phyloP scores from a whole-genome alignment of 208 protist genomes.

The Crithidia fasciculata region DNA sequence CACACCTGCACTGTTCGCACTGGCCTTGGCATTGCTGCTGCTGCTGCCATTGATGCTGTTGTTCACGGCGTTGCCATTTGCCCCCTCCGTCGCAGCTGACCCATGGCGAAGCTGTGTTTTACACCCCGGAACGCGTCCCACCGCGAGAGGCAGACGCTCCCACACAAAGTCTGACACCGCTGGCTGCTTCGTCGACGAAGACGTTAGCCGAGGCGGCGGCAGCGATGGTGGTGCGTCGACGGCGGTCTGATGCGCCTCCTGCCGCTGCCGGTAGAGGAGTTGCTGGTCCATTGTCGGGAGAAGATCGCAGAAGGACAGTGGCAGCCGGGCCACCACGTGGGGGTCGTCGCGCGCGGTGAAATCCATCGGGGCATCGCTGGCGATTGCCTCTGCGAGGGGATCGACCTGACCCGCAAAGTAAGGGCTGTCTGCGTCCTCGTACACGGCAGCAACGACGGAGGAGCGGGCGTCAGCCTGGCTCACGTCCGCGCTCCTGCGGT shows the following conservation, averaged over 20 bases:
- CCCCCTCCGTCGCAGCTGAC: neutral
- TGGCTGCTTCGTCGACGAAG: neutral
- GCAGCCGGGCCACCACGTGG: slow-evolving; percentile 24
- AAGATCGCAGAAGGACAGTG: slow-evolving; percentile 24
- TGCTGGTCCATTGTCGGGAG: slow-evolving; percentile 25
- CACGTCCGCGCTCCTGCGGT: too few relatives aligned
- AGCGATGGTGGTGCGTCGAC: neutral
- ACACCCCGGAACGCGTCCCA: slow-evolving; percentile 21
- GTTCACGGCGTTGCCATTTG: neutral
- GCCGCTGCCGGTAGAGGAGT: slow-evolving; percentile 29
- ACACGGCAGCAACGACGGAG: too few relatives aligned
- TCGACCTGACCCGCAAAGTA: neutral
- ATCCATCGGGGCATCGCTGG: slow-evolving; percentile 26
- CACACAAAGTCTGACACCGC: slow-evolving; percentile 23
- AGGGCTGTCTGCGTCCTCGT: neutral
- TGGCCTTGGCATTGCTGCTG: neutral
- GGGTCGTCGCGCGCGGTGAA: slow-evolving; percentile 34
- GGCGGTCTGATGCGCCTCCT: slow-evolving; percentile 21
- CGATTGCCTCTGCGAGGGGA: slow-evolving; percentile 19
- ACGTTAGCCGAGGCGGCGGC: neutral
- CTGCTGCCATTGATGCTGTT: neutral
- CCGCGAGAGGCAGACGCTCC: slow-evolving; percentile 22
- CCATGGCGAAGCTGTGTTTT: slow-evolving; percentile 25
- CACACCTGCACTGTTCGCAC: neutral
- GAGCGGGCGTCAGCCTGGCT: too few relatives aligned